Evolutionary conservation across 768 basidiomycete genomes (phyloP), one percentile per base, ranked within the genome.

Genomic region (Rhodotorula diobovata): DNA sequence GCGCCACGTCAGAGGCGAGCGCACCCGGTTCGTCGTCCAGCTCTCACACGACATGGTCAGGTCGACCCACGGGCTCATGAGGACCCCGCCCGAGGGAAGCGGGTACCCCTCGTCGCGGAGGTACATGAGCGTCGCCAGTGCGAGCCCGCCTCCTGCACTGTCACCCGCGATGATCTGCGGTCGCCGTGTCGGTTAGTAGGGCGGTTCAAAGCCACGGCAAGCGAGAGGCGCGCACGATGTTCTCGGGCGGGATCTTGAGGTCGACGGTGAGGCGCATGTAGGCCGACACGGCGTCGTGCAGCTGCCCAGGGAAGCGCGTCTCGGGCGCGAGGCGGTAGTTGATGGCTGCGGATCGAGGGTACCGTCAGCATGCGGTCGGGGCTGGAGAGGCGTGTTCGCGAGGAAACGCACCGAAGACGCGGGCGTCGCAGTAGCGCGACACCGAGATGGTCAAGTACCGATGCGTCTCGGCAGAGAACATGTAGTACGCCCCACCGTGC

Each of bases 251-350:
- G 61, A 98, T 91, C 58, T 88, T 87, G 54, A 98, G 85, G 70
- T 96, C 93, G 66, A 92, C 88, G 2, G 88, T 84, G 32, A 99
- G 84, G 30, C 94, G 85, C 73, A 99, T 83, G 79, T 97, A 99
- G 0, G 88, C 90, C 53, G 84, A 85, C 62, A 93, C 90, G 32
- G 88, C 90, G 77, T 99, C 95, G 75, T 88, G 87, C 12, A 90
- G 81, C 55, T 93, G 90, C 0, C 93, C 91, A 0, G 95, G 95
- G 80, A 98, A 99, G 54, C 86, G 85, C 10, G 93, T 93, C 81
- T 99, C 95, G 2, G 95, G 95, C 0, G 95, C 94, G 46, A 99
- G 84, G 20, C 95, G 90, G 81, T 99, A 99, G 79, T 96, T 93
- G 71, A 99, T 83, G 15, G 93, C 84, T 95, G 70, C 39, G 28